Percentiles rank a stretch among this genome's conserved stretches.
These are phyloP conservation scores for Podila epigama DNA, from an alignment of 192 early-diverging fungal species.

Conservation along the genomic window DNA sequence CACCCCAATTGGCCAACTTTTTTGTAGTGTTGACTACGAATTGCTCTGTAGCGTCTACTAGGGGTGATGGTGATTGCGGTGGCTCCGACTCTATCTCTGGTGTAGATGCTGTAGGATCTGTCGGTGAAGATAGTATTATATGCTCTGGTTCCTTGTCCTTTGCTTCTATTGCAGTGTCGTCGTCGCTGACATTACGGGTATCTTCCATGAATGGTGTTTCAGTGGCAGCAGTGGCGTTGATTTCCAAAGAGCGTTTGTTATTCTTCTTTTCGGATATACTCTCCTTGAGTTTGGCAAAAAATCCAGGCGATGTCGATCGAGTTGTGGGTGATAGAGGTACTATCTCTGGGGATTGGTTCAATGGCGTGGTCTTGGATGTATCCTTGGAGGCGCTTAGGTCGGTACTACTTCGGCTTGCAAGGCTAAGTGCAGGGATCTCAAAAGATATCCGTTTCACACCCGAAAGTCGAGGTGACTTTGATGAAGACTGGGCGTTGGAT, in stretches of 20 bases:
- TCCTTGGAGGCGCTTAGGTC: not conserved
- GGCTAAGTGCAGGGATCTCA: constrained; percentile 10
- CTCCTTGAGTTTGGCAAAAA: constrained; percentile 30
- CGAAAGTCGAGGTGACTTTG: not conserved
- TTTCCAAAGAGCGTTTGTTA: constrained; percentile 1
- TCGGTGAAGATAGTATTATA: too few species aligned
- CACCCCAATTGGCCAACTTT: constrained; percentile 21
- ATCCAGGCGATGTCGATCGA: constrained; percentile 3
- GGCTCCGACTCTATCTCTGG: not conserved
- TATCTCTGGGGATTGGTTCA: not conserved
- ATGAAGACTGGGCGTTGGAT: not conserved
- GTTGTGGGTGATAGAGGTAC: constrained; percentile 1
- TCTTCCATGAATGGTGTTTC: not conserved
- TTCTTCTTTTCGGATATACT: constrained; percentile 14
- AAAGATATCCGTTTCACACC: constrained; percentile 21
- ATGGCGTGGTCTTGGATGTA: not conserved
- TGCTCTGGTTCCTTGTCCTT: not conserved
- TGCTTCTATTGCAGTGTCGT: not conserved
- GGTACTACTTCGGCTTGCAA: not conserved
- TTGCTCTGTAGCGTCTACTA: constrained; percentile 26
- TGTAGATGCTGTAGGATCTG: not conserved
- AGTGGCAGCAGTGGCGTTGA: not conserved
- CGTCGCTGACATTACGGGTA: too few species aligned
- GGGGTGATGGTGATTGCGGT: constrained; percentile 9
- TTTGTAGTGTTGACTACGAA: constrained; percentile 21